phyloP scores from a whole-genome alignment of 208 protist genomes.

The Wallacemonas rigidus region DNA sequence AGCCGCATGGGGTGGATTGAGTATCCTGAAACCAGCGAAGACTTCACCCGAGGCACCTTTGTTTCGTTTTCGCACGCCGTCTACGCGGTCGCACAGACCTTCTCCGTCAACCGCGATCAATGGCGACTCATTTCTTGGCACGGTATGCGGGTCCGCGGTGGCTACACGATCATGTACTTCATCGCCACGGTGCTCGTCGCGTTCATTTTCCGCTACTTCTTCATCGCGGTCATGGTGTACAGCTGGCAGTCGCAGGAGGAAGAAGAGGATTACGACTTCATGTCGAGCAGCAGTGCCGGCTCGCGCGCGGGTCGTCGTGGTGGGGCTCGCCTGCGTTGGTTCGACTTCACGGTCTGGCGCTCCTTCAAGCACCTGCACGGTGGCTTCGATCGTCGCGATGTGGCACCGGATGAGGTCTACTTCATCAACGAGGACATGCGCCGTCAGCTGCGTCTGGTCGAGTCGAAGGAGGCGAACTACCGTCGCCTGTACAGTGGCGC shows the following conservation, averaged over 20 bases:
- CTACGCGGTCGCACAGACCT: conserved; percentile 85
- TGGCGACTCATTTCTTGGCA: conserved; percentile 89
- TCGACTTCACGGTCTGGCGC: conserved; percentile 91
- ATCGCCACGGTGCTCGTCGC: conserved; percentile 71
- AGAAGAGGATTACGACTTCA: conserved; percentile 53
- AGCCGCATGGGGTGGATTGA: conserved; percentile 64
- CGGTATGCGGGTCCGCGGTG: conserved; percentile 77
- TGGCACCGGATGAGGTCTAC: conserved; percentile 90
- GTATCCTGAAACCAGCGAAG: conserved; percentile 40
- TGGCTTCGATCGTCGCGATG: conserved; percentile 85
- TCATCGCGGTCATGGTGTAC: conserved; percentile 86
- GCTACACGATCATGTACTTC: conserved; percentile 90
- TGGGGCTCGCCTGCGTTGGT: conserved; percentile 63
- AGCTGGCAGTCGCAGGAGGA: conserved; percentile 84
- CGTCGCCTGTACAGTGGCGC: conserved; percentile 33
- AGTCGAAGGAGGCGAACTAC: conserved; percentile 74
- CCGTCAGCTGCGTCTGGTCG: conserved; percentile 73
- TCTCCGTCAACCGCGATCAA: conserved; percentile 81
- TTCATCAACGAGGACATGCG: conserved; percentile 88
- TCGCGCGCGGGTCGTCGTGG: conserved; percentile 23
- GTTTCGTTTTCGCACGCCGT: conserved; percentile 80
- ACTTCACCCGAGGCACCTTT: conserved; percentile 73
- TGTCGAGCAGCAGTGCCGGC: conserved; percentile 31
- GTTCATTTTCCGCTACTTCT: conserved; percentile 85
- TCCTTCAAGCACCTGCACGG: conserved; percentile 93